Evolutionary conservation across 306 rosid species (phyloP).

Genomic region (Corylus americana): DNA sequence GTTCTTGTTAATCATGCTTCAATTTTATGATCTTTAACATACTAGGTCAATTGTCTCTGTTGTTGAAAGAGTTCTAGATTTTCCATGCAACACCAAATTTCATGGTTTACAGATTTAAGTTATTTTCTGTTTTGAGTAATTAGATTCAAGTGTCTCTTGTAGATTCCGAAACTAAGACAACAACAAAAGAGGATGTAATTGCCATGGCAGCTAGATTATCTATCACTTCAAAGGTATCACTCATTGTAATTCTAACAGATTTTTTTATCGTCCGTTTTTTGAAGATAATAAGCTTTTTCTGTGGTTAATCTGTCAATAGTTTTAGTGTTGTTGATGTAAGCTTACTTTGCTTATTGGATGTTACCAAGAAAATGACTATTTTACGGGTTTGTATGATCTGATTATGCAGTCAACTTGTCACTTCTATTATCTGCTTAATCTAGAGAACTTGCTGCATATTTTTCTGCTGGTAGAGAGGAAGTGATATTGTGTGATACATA

Average conservation of each 20-base stretch:
- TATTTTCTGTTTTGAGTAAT: constrained; percentile 9
- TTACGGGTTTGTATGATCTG: not conserved
- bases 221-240: constrained; percentile 76
- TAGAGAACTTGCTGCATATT: not conserved
- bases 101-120: not conserved
- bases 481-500: not conserved
- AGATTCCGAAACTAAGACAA: constrained; percentile 60
- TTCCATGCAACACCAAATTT: not conserved
- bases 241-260: not conserved
- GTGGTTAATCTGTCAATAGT: constrained; percentile 1
- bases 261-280: not conserved
- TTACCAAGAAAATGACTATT: not conserved
- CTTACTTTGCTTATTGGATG: constrained; percentile 3
- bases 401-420: not conserved
- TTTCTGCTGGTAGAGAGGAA: constrained; percentile 12
- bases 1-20: constrained; percentile 21
- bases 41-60: not conserved
- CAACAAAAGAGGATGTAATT: constrained; percentile 63
- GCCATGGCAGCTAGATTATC: constrained; percentile 81
- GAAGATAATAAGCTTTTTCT: not conserved
- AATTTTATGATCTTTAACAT: not conserved
- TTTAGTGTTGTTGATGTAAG: not conserved
- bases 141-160: constrained; percentile 29
- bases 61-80: not conserved
- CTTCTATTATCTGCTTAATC: not conserved